Base-by-base conservation (phyloP, 176 grass and related monocot species). In the Carex kokanica region DNA sequence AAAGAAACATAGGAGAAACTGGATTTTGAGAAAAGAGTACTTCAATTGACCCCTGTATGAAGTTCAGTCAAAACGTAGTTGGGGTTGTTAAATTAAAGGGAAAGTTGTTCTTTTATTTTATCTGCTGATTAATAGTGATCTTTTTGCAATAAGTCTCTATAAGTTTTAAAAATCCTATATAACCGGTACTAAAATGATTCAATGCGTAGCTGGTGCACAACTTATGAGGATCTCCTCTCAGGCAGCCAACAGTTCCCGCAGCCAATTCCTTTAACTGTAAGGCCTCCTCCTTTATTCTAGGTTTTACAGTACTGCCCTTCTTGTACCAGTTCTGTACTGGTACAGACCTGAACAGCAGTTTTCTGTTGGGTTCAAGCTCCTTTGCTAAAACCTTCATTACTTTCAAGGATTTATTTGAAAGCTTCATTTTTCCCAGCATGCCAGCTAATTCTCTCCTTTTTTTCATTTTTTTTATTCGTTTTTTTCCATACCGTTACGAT, bases 261-360 rank as follows among this genome's bases (percentile, higher is more conserved):
- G 60, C 88, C 91, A 81, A 97, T 91, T 64, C 94, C 94, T 8
- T 78, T 97, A 90, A 54, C 91, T 77, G 94, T 97, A 93, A 91
- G 87, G 41, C 79, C 78, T 69, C 0, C 17, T 17, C 20, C 15
- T 53, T 54, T 64, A 8, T 27, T 4, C 65, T 32, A 78, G 24
- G 13, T 54, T 29, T 78, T 32, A 17, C 15, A 56, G 25, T 77
- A 18, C 49, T 56, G 20, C 24, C 47, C 5, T 25, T 23, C 47
- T 54, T 75, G 21, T 55, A 54, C 41, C 2, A 20, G 63, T 17
- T 0, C 4, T 67, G 14, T 43, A 71, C 18, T 43, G 38, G 67
- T 71, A 49, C 69, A 73, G 2, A 49, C 41, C 41, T 73, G 69
- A 2, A 73, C n/a, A 6, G n/a, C n/a, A 6, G 40, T 73, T 73